phyloP scores from a whole-genome alignment of 1,284 basidiomycete genomes.

The Anthracocystis walkeri region DNA sequence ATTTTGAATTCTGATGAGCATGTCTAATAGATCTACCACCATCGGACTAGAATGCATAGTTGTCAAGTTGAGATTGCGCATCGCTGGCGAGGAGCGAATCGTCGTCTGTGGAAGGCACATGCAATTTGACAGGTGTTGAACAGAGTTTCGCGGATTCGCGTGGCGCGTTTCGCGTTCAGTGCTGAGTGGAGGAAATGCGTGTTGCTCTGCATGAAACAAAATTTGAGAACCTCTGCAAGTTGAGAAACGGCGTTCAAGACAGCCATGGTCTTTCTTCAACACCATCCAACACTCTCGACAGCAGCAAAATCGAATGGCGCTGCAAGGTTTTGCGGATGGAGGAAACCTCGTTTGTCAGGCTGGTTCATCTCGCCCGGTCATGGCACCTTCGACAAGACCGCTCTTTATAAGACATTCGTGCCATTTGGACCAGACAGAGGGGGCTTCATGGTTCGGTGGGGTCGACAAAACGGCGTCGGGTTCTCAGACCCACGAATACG shows the following conservation, averaged over 20 bases:
- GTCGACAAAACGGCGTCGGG: constrained; percentile 1
- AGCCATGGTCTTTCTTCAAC: constrained; percentile 3
- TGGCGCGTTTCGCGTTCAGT: constrained; percentile 14
- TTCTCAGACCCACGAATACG: not conserved
- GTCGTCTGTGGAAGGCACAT: not conserved
- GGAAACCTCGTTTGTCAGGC: not conserved
- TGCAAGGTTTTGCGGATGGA: not conserved
- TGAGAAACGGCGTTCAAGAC: not conserved
- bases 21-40: not conserved
- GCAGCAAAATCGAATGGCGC: constrained; percentile 16
- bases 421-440: constrained; percentile 27
- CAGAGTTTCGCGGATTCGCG: constrained; percentile 7
- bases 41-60: not conserved
- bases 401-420: constrained; percentile 20
- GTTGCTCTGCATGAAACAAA: not conserved
- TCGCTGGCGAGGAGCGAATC: not conserved
- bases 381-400: not conserved
- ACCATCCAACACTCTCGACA: not conserved
- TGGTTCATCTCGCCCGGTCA: constrained; percentile 16
- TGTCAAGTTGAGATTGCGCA: not conserved
- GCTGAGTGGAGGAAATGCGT: constrained; percentile 6
- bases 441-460: constrained; percentile 21
- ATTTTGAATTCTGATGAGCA: constrained; percentile 35
- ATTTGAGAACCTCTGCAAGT: too few species aligned
- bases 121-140: not conserved